Percentiles rank a stretch among this genome's conserved stretches.
These are phyloP conservation scores for Wakefieldia striispora DNA, from an alignment of 768 basidiomycete species.

Conservation along the genomic window DNA sequence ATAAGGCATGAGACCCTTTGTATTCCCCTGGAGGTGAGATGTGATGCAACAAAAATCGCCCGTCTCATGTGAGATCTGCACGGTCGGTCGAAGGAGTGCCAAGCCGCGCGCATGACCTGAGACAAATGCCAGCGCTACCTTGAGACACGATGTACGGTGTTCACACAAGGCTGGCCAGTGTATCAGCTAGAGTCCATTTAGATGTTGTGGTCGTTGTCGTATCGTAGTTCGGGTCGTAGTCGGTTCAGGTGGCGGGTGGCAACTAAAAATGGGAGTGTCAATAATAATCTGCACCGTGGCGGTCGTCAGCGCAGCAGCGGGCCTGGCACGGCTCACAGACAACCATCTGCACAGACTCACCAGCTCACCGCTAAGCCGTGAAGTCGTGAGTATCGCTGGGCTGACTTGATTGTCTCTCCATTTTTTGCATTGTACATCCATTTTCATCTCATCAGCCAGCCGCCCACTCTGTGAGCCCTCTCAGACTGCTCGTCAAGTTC, in stretches of 20 bases:
- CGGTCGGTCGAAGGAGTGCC: no score
- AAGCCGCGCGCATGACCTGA: no score
- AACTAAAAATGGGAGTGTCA: conserved; percentile 23
- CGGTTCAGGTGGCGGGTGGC: conserved; percentile 5
- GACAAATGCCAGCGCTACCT: no score
- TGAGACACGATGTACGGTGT: background rate
- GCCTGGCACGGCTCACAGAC: conserved; percentile 26
- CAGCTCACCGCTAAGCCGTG: conserved; percentile 8
- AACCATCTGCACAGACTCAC: conserved; percentile 16
- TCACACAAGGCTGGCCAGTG: background rate
- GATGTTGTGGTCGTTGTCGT: background rate
- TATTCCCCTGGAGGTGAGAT: background rate
- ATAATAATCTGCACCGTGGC: conserved; percentile 19
- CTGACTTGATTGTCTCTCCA: conserved; percentile 4
- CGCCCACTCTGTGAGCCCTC: conserved; percentile 1
- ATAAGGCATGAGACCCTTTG: background rate
- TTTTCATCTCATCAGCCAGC: conserved; percentile 13
- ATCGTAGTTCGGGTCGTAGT: conserved; percentile 9
- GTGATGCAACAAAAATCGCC: no score
- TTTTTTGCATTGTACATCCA: conserved; percentile 21
- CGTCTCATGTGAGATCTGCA: no score
- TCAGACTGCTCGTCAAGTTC: conserved; percentile 19
- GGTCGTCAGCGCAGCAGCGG: conserved; percentile 30
- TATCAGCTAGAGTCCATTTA: no score
- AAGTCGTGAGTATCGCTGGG: conserved; percentile 7